Base-by-base conservation (phyloP, 306 rosid species). In the Vachellia pachyceras region DNA sequence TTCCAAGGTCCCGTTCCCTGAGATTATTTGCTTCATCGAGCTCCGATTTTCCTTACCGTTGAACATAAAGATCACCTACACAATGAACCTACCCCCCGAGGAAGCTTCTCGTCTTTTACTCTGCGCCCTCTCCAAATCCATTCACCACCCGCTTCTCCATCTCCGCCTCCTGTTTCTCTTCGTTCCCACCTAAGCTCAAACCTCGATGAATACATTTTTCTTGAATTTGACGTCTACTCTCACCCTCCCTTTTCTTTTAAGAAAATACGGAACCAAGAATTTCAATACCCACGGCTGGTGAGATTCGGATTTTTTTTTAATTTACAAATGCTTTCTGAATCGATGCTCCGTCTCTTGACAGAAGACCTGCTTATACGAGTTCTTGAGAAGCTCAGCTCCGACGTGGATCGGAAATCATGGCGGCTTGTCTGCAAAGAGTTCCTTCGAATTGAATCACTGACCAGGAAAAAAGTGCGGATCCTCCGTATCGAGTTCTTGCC, bases 341-440 rank as follows among this genome's bases (percentile, higher is more conserved):
- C 85, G 10, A 14, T 73, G 29, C 42, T 90, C 67, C 66, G 83
- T 40, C 69, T 72, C 45, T 82, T 90, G 44, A 86, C 87, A 1
- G 92, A 90, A n/a, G 92, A 90, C 44, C 35, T 90, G 10, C 84
- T 90, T 3, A 29, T 80, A 46, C 83, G 86, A 29, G 29, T 90
- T 37, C 79, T 84, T 2, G 45, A 52, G 1, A 74, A 50, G 50
- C 85, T 90, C 52, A 50, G 45, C 44, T 47, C 82, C 25, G 73
- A 78, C 1, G 68, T 84, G 29, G 87, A 90, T 54, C 84, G 88
- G 20, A 90, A 84, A 75, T 44, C 88, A 6, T 90, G 88, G 82
- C 80, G 94, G 0, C 79, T 84, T 5, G 92, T 88, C 3, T 88
- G 94, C 87, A 90, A 84, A 82, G 91, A 88, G 14, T 87, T 90